These are phyloP conservation scores for Toxoplasma gondii DNA, from an alignment of 169 alveolate species.

Conservation along the genomic window DNA sequence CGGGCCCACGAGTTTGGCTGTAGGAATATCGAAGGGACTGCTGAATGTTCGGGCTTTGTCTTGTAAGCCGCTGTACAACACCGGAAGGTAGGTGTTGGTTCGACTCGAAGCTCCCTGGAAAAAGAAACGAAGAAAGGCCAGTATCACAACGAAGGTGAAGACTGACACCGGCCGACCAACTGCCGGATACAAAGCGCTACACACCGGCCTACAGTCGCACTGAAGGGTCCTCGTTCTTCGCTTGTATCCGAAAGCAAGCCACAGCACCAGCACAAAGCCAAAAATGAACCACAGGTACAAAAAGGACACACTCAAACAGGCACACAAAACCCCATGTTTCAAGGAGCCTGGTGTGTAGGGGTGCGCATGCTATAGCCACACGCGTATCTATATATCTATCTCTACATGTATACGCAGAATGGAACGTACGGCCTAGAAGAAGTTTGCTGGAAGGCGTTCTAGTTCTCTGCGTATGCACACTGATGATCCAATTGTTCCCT, in stretches of 20 bases:
- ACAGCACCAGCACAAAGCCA: no score
- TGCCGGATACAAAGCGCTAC: neutral
- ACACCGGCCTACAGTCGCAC: neutral
- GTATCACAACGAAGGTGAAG: neutral
- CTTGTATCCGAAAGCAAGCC: neutral
- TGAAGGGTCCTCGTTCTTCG: neutral
- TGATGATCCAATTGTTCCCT: no score
- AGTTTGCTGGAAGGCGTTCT: no score
- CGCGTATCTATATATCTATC: no score
- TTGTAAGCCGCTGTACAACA: conserved; percentile 33
- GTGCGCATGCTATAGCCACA: no score
- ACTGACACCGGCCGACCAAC: neutral
- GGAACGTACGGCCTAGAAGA: no score
- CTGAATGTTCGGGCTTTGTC: neutral
- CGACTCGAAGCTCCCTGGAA: neutral
- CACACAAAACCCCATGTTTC: no score
- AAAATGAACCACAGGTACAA: no score
- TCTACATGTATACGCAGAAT: no score
- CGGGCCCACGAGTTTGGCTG: neutral
- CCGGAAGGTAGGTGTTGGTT: neutral
- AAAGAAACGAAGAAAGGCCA: neutral
- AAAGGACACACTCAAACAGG: no score
- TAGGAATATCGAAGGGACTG: neutral
- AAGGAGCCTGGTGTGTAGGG: no score
- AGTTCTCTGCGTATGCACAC: no score